These are phyloP conservation scores for Exophiala sp. DNA, from an alignment of 2,329 filamentous ascomycete genomes.

Conservation along the genomic window DNA sequence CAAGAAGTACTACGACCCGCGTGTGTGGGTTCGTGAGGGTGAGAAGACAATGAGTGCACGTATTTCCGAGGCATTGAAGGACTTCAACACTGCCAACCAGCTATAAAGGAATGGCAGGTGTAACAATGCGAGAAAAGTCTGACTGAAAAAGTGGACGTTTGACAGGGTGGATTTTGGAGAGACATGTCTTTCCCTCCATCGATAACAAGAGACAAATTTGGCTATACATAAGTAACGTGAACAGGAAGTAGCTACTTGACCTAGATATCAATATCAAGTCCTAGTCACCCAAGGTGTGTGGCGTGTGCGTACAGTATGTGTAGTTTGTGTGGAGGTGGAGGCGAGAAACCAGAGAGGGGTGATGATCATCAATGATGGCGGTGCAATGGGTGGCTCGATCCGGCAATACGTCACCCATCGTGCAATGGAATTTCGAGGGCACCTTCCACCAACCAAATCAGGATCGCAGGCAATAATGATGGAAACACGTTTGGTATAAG, in stretches of 20 bases:
- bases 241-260: too few relatives aligned
- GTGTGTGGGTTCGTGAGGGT: conserved; percentile 86
- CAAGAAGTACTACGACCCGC: conserved; percentile 92
- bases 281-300: too few relatives aligned
- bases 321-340: too few relatives aligned
- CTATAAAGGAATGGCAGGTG: conserved; percentile 53
- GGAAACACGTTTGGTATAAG: background rate
- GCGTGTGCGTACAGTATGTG: too few relatives aligned
- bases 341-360: too few relatives aligned
- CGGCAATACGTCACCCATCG: conserved; percentile 14
- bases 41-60: conserved; percentile 94
- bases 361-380: background rate
- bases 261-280: too few relatives aligned
- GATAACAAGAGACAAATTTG: background rate
- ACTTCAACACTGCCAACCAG: conserved; percentile 84
- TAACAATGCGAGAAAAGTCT: background rate
- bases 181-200: conserved; percentile 1
- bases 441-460: conserved; percentile 5
- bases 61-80: conserved; percentile 74
- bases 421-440: conserved; percentile 1
- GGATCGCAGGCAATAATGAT: background rate
- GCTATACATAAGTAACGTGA: background rate
- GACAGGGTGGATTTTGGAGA: conserved; percentile 5
- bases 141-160: background rate
- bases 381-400: conserved; percentile 10